A percentile compares a stretch with the other conserved stretches of the same genome.
Conservation (phyloP, 306 rosid species). For the Trichosanthes cucumerina region DNA sequence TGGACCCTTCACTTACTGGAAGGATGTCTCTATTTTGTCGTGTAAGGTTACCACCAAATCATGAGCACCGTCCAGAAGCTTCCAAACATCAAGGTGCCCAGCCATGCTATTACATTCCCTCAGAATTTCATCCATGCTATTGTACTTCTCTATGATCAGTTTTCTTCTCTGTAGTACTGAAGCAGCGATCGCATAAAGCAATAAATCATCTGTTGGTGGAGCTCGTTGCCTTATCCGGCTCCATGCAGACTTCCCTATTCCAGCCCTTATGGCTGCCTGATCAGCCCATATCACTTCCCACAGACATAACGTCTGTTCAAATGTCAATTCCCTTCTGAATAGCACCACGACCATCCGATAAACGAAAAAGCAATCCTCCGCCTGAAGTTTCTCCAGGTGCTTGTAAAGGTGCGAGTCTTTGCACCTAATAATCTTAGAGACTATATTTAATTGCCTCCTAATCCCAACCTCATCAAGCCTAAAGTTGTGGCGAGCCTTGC, state of each 20-base stretch:
- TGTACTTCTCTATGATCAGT: conserved; percentile 78
- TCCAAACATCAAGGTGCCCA: conserved; percentile 96
- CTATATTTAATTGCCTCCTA: conserved; percentile 73
- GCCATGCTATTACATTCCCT: conserved; percentile 99
- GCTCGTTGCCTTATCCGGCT: conserved; percentile 94
- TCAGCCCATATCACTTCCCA: conserved; percentile 99
- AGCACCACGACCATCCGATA: conserved; percentile 98
- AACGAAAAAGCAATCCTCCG: conserved; percentile 97
- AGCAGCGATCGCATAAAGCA: conserved; percentile 95
- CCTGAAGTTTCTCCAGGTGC: conserved; percentile 93
- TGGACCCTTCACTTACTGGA: not conserved
- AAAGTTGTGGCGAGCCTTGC: conserved; percentile 94
- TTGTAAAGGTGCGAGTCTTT: conserved; percentile 84
- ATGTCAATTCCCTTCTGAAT: conserved; percentile 86
- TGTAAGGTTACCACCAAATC: conserved; percentile 89
- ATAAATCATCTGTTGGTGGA: conserved; percentile 85
- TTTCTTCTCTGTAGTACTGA: conserved; percentile 87
- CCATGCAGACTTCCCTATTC: conserved; percentile 91
- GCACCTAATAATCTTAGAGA: conserved; percentile 72
- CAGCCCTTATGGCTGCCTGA: conserved; percentile 94
- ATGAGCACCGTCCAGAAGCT: conserved; percentile 94
- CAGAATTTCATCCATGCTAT: conserved; percentile 98
- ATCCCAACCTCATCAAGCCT: conserved; percentile 98
- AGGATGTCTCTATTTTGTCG: conserved; percentile 58
- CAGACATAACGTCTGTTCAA: conserved; percentile 91